These are phyloP conservation scores for Euphorbia tirucalli DNA, from an alignment of 345 rosid genomes.

Conservation along the genomic window DNA sequence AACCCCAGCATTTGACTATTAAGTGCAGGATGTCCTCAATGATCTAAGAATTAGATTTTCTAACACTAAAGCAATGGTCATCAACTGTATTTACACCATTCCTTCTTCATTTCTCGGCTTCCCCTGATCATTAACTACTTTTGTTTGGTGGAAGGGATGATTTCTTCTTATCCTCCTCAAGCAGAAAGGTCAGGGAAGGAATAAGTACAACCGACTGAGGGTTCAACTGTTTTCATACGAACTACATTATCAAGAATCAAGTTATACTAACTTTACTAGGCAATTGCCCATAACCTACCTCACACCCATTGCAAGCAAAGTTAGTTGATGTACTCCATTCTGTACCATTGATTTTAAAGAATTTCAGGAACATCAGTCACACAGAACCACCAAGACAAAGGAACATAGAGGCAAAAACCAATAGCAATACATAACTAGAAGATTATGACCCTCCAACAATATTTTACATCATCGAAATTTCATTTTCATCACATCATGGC, in stretches of 20 bases:
- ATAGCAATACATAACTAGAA: not conserved
- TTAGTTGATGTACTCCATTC: too few species aligned
- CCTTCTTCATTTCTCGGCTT: not conserved
- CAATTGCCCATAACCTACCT: not conserved
- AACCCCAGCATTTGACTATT: not conserved
- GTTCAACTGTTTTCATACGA: not conserved
- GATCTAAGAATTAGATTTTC: not conserved
- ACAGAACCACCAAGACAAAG: not conserved
- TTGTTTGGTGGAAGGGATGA: not conserved
- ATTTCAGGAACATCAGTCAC: not conserved
- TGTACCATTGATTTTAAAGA: too few species aligned
- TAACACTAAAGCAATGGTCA: not conserved
- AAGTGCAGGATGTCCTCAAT: not conserved
- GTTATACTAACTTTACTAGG: not conserved
- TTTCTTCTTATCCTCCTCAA: not conserved
- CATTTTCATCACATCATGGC: not conserved
- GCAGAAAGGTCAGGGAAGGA: not conserved
- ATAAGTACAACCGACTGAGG: not conserved
- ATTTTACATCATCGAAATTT: not conserved
- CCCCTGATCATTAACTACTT: not conserved
- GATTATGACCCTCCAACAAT: not conserved
- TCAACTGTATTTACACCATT: not conserved
- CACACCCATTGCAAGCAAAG: too few species aligned
- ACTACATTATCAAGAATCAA: not conserved
- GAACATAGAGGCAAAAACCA: not conserved